These are phyloP conservation scores for Colletotrichum phormii DNA, from an alignment of 2,329 filamentous ascomycete genomes.

Conservation along the genomic window DNA sequence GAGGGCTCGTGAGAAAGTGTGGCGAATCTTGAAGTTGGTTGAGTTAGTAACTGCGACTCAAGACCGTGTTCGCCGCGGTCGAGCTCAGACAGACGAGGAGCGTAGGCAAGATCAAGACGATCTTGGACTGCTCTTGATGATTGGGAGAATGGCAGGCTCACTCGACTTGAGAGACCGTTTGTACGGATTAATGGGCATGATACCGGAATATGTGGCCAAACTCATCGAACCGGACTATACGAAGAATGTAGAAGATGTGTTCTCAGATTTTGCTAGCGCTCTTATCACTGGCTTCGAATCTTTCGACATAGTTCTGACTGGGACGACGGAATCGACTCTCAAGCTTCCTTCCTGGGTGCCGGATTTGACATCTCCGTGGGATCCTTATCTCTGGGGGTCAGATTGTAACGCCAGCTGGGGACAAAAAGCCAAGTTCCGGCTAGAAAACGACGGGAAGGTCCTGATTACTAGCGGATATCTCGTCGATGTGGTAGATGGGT, in stretches of 20 bases:
- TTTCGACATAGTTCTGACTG: constrained; percentile 22
- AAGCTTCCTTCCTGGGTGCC: constrained; percentile 21
- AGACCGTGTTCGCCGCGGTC: constrained; percentile 16
- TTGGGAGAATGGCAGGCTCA: constrained; percentile 23
- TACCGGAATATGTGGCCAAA: constrained; percentile 21
- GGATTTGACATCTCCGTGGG: constrained; percentile 23
- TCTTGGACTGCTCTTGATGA: constrained; percentile 12
- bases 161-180: constrained; percentile 22
- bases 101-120: constrained; percentile 22
- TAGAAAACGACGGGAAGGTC: background rate
- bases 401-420: constrained; percentile 27
- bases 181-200: constrained; percentile 25
- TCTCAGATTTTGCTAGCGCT: constrained; percentile 22
- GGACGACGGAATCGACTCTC: constrained; percentile 13
- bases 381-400: constrained; percentile 26
- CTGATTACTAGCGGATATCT: constrained; percentile 9
- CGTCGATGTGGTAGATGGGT: constrained; percentile 14
- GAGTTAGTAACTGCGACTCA: constrained; percentile 13
- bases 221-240: constrained; percentile 22
- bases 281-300: constrained; percentile 15
- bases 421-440: constrained; percentile 4
- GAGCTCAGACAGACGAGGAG: background rate
- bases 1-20: constrained; percentile 21
- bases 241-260: constrained; percentile 11
- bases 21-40: constrained; percentile 23